A percentile compares a stretch with the other conserved stretches of the same genome.
Conservation (phyloP, 2,329 filamentous ascomycete genomes). For the Aspergillus sp. region DNA sequence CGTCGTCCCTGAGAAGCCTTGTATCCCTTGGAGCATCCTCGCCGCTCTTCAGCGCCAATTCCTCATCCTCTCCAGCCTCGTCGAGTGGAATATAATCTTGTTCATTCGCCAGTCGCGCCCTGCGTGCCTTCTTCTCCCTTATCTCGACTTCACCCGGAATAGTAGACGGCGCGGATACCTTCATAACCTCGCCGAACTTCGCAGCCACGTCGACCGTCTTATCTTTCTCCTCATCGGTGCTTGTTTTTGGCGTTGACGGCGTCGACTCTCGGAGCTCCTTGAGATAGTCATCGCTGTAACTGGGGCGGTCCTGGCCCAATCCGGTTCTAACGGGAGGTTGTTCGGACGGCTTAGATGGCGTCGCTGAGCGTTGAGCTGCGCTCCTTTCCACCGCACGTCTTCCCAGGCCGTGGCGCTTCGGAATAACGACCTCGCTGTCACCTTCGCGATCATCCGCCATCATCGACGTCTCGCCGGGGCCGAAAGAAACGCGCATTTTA, state of each 20-base stretch:
- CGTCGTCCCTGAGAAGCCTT: constrained; percentile 72
- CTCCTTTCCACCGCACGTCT: constrained; percentile 59
- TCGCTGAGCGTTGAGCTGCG: constrained; percentile 48
- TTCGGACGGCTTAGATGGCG: constrained; percentile 38
- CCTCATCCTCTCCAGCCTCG: constrained; percentile 30
- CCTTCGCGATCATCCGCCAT: constrained; percentile 47
- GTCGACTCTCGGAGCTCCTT: constrained; percentile 79
- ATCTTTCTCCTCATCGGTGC: constrained; percentile 33
- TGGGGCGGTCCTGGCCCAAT: constrained; percentile 61
- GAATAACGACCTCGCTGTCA: constrained; percentile 46
- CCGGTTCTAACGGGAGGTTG: constrained; percentile 49
- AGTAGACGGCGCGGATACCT: constrained; percentile 24
- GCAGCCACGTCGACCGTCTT: constrained; percentile 45
- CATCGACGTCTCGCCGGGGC: constrained; percentile 48
- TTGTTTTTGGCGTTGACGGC: constrained; percentile 62
- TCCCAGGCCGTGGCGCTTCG: constrained; percentile 52
- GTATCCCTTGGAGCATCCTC: constrained; percentile 61
- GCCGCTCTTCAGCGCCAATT: constrained; percentile 40
- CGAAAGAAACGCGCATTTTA: constrained; percentile 68
- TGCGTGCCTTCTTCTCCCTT: constrained; percentile 77
- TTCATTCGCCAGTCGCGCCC: constrained; percentile 69
- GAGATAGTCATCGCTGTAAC: constrained; percentile 78
- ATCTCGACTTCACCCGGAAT: constrained; percentile 82
- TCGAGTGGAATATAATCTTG: constrained; percentile 42
- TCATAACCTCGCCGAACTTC: constrained; percentile 39